Evolutionary conservation across 1,284 basidiomycete genomes (phyloP).

Genomic region (Cutaneotrichosporon dermatis): DNA sequence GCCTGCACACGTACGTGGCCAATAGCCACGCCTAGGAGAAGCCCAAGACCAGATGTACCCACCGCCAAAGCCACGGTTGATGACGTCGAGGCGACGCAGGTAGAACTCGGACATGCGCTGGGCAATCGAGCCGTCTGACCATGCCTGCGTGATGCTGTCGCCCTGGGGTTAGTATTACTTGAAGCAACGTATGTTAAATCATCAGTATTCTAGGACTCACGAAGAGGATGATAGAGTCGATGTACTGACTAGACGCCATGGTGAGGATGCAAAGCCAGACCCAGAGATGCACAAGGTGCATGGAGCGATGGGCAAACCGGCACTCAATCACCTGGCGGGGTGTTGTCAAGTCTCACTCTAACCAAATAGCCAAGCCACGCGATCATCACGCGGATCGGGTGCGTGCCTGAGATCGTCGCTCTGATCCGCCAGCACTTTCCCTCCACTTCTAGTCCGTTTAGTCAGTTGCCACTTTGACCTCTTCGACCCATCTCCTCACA

Average conservation of each 20-base stretch:
- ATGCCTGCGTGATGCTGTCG: conserved; percentile 46
- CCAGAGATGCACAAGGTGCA: neutral
- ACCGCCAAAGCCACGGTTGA: conserved; percentile 65
- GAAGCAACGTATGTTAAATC: too few species aligned
- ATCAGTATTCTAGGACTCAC: conserved; percentile 22
- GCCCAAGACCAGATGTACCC: neutral
- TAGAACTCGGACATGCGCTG: conserved; percentile 56
- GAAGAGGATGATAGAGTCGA: conserved; percentile 43
- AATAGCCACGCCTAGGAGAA: too few species aligned
- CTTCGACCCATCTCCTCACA: neutral
- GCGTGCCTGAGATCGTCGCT: too few species aligned
- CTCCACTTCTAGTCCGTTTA: too few species aligned
- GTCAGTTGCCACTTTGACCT: too few species aligned
- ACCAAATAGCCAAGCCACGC: too few species aligned
- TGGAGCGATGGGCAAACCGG: neutral
- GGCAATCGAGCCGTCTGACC: conserved; percentile 36
- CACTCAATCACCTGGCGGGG: too few species aligned
- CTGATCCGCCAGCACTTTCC: too few species aligned
- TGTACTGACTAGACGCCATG: conserved; percentile 38
- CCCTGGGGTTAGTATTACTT: conserved; percentile 26
- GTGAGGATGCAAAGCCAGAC: conserved; percentile 1
- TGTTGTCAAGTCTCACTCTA: too few species aligned
- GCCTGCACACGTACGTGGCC: too few species aligned
- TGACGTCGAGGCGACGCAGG: conserved; percentile 69
- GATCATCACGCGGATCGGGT: too few species aligned